These are phyloP conservation scores for Wickerhamiella shivajii DNA, from an alignment of 805 yeast genomes.

Conservation along the genomic window DNA sequence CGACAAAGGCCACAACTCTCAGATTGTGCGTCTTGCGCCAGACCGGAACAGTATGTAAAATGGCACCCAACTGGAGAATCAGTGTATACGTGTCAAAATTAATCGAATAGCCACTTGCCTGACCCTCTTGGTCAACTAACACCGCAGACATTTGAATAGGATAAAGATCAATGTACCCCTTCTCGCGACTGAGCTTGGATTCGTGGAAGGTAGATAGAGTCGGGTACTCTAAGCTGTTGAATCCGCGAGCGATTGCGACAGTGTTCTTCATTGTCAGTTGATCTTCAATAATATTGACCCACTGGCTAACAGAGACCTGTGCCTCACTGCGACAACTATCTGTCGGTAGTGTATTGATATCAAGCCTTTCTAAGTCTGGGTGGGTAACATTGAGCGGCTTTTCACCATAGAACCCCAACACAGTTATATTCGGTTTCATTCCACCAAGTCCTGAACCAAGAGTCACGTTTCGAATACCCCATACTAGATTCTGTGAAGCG, in stretches of 20 bases:
- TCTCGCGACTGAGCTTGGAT: slow-evolving; percentile 20
- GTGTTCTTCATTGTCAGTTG: slow-evolving; percentile 76
- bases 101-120: slow-evolving; percentile 56
- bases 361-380: slow-evolving; percentile 19
- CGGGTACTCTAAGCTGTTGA: slow-evolving; percentile 55
- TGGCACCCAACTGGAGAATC: slow-evolving; percentile 86
- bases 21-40: slow-evolving; percentile 70
- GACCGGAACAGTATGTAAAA: slow-evolving; percentile 78
- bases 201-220: slow-evolving; percentile 16
- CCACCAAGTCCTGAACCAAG: slow-evolving; percentile 96
- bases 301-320: slow-evolving; percentile 55
- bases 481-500: slow-evolving; percentile 69
- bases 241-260: slow-evolving; percentile 88
- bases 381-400: slow-evolving; percentile 2
- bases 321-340: slow-evolving; percentile 61
- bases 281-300: slow-evolving; percentile 91
- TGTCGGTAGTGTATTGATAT: slow-evolving; percentile 49
- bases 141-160: slow-evolving; percentile 95
- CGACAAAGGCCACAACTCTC: slow-evolving; percentile 84
- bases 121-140: slow-evolving; percentile 49
- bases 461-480: slow-evolving; percentile 91
- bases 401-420: slow-evolving; percentile 74
- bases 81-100: slow-evolving; percentile 93
- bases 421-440: slow-evolving; percentile 92
- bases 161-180: slow-evolving; percentile 65